Evolutionary conservation across 2,329 filamentous ascomycete genomes (phyloP), one percentile per base, ranked within the genome.

Genomic region (Phaeosphaeriaceae sp.): DNA sequence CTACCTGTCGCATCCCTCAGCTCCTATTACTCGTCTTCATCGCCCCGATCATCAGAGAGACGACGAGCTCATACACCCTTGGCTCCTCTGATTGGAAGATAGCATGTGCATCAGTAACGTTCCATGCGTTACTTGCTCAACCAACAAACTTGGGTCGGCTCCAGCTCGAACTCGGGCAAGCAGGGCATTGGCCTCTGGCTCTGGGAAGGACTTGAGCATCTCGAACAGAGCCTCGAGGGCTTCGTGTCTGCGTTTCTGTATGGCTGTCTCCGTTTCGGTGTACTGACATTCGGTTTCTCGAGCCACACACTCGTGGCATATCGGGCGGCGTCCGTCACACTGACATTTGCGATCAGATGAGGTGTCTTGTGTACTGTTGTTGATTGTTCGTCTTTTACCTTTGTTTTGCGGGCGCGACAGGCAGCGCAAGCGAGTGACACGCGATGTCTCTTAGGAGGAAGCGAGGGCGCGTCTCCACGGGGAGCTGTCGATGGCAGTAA

Each of bases 391-490:
- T 27, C 4, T 11, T 22, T 22, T 42, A 67, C 64, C 64, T 67
- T 67, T 10, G 60, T 63, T 61, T 65, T 65, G 17, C 64, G 62
- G 24, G n/a, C 46, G 50, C 64, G 59, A 55, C 64, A 67, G 22
- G 64, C 60, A 40, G 60, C 51, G 48, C 64, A 67, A n/a, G 64
- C 64, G 31, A 60, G 36, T 19, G 62, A 58, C 17, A 63, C 54
- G 31, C 64, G 64, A 27, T 51, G 54, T 44, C 62, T 54, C 46
- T 65, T 65, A 21, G 56, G 55, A 10, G 62, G 58, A 7, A 36
- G 24, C 9, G 48, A 51, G 24, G 50, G 41, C 31, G 51, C 24
- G 13, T 61, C 57, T 31, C 22, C 47, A 22, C 55, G 62, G 6
- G 55, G 52, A 31, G 58, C 50, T 21, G 58, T 27, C 41, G 60